Base-by-base conservation (phyloP, 495 filamentous ascomycete genomes). In the Cryomyces minteri region DNA sequence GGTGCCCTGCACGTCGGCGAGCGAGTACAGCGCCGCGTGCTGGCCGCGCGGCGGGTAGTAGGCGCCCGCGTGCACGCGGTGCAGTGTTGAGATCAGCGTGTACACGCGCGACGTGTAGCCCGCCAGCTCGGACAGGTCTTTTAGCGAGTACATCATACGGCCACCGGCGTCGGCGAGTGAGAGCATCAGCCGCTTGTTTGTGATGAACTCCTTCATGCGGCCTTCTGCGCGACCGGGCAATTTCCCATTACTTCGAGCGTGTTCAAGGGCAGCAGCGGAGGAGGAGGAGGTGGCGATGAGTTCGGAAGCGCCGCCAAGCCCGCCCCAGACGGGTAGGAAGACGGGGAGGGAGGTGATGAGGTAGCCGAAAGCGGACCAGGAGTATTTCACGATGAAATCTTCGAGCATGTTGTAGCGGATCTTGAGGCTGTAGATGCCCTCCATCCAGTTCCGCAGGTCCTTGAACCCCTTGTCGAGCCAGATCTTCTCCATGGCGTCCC, bases 131-230 rank as follows among this genome's bases (percentile, higher is more conserved):
- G 88, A 86, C 31, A 99, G 80, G 54, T 99, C 92, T 65, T 99
- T 99, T 65, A 99, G 88, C 51, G 80, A 85, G 66, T 96, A 96
- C 92, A 99, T 99, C 80, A 99, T 90, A 33, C 92, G 73, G 18
- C 88, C 87, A 44, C 92, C 92, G 6, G 92, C 92, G 60, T 99
- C 92, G 4, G 92, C 92, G 11, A 96, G 72, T 14, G 90, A 95
- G 30, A 99, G 74, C 92, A 99, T 96, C 45, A 99, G 74, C 2
- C 92, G 81, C 61, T 96, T 95, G 62, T 99, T 99, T 11, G 90
- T 95, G 63, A 99, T 93, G 62, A 99, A 99, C n/a, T 88, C 80
- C 65, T 88, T 87, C 88, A 95, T 96, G 31, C 92, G 82, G 46
- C 73, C 71, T 32, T 79, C 74, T 58, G 94, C 86, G 10, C 82